Conservation (phyloP, 495 filamentous ascomycete genomes). For the Penicillium alfredii region DNA sequence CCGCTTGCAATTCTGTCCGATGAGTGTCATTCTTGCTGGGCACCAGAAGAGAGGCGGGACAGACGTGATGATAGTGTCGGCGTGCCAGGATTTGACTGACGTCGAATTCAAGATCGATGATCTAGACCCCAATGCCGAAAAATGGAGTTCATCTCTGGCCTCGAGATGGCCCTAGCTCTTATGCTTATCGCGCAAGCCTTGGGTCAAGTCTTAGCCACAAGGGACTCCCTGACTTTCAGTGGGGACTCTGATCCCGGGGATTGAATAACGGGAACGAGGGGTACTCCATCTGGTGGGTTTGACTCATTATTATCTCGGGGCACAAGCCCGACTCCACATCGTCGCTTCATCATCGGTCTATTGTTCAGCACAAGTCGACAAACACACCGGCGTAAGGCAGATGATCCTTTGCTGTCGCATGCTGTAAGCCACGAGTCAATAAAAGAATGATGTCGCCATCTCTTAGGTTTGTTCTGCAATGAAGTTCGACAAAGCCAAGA, state of each 20-base stretch:
- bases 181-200: neutral
- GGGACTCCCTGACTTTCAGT: constrained; percentile 3
- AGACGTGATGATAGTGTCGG: no score
- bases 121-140: constrained; percentile 3
- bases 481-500: constrained; percentile 2
- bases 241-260: constrained; percentile 7
- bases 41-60: constrained; percentile 2
- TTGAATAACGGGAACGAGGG: constrained; percentile 4
- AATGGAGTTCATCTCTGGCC: constrained; percentile 3
- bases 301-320: constrained; percentile 8
- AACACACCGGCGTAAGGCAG: no score
- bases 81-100: no score
- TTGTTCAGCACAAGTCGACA: no score
- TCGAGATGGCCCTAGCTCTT: constrained; percentile 4
- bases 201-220: constrained; percentile 1
- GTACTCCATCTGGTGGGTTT: constrained; percentile 3
- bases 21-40: constrained; percentile 7
- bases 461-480: neutral
- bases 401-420: no score
- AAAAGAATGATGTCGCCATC: neutral
- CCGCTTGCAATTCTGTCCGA: constrained; percentile 13
- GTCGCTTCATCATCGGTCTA: no score
- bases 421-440: no score
- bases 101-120: neutral
- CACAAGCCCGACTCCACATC: no score